These are phyloP conservation scores for Vaccinium macrocarpon DNA, from an alignment of 148 eudicot species.

Conservation along the genomic window DNA sequence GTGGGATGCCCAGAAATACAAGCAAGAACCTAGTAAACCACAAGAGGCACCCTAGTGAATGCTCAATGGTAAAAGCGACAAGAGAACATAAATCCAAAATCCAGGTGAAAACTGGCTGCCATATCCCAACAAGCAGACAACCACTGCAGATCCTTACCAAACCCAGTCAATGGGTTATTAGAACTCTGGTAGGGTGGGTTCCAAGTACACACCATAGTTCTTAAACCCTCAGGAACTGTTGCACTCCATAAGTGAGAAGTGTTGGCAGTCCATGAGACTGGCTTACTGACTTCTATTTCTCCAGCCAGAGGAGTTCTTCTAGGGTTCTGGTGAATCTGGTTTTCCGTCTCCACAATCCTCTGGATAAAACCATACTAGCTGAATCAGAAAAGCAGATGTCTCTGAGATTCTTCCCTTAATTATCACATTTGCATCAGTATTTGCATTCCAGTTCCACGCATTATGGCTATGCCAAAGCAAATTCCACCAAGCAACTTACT, in stretches of 20 bases:
- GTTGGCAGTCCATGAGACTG: background rate
- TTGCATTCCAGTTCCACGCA: background rate
- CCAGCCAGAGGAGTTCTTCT: background rate
- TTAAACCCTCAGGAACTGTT: background rate
- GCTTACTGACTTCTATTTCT: background rate
- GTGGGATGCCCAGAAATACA: conserved; percentile 2
- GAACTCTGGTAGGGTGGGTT: background rate
- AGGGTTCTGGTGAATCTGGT: background rate
- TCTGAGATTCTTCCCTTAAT: background rate
- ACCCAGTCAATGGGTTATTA: background rate
- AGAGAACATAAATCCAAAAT: background rate
- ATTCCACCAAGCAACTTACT: background rate
- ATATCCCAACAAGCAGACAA: background rate
- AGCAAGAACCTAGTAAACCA: background rate
- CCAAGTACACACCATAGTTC: background rate
- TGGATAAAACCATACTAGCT: background rate
- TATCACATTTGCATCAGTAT: background rate
- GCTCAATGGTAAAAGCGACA: background rate
- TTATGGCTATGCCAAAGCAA: background rate
- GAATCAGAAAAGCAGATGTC: background rate
- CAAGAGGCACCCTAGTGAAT: background rate
- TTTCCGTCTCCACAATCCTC: background rate
- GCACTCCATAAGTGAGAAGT: background rate
- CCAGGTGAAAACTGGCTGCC: background rate
- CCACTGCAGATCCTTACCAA: background rate